Evolutionary conservation across 768 basidiomycete genomes (phyloP).

Genomic region (Rhodotorula kratochvilovae): DNA sequence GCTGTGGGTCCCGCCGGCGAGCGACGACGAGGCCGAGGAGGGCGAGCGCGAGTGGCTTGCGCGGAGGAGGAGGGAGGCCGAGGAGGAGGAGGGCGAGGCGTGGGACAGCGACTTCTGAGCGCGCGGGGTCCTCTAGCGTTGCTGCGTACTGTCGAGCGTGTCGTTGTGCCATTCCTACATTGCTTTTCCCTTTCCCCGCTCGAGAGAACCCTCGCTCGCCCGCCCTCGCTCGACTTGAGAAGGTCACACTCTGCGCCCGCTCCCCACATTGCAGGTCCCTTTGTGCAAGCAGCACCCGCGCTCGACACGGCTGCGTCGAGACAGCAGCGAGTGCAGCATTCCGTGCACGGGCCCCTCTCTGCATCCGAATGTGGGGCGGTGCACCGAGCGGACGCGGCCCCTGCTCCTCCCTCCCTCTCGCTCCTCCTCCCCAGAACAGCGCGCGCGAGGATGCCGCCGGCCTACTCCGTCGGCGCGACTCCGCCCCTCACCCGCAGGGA

Average conservation of each 20-base stretch:
- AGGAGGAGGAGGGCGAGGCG: background rate
- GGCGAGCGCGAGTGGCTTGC: background rate
- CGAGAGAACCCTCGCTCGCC: too few species aligned
- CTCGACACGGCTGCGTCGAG: background rate
- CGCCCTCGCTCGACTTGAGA: background rate
- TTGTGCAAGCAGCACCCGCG: too few species aligned
- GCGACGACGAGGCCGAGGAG: constrained; percentile 5
- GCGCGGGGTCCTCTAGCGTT: background rate
- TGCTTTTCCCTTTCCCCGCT: background rate
- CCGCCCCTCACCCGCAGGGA: background rate
- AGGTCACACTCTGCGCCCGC: too few species aligned
- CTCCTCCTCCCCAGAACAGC: too few species aligned
- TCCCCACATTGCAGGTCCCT: background rate
- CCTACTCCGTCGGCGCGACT: constrained; percentile 1
- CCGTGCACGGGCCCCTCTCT: too few species aligned
- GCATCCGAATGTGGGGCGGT: background rate
- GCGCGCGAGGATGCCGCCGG: background rate
- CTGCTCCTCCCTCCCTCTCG: background rate
- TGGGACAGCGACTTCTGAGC: constrained; percentile 2
- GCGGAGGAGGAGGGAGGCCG: background rate
- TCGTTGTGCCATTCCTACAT: background rate
- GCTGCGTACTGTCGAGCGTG: background rate
- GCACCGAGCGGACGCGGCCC: background rate
- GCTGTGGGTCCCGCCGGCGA: background rate
- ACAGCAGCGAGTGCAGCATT: too few species aligned